Base-by-base conservation (phyloP, 108 stramenopile genomes). In the Nitzschia palea region DNA sequence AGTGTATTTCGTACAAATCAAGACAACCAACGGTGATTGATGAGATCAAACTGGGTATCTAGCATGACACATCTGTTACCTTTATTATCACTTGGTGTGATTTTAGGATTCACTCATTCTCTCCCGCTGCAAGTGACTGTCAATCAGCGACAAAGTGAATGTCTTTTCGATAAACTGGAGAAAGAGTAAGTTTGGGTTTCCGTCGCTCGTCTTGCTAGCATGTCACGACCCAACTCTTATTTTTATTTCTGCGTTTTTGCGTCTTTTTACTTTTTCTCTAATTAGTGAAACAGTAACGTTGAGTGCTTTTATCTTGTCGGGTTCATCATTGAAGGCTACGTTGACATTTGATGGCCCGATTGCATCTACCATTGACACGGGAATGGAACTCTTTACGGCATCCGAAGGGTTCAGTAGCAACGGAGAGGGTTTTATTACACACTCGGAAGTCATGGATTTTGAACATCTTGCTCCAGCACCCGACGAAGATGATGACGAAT, bases 261-360 rank as follows among this genome's bases (percentile, higher is more conserved):
- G 18, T 18, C 47, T 40, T 31, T 67, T 54, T 43, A 12, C 9
- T 9, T 50, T 14, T 35, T 36, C 31, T 34, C 8, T 48, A 17
- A 2, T 65, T 14, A 78, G 75, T 17, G 88, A 89, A 74, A 42
- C 65, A 14, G 59, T 90, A 1, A 93, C 92, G 10, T 32, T 72
- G 1, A 81, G 82, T 44, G 62, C 85, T 22, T 88, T 88, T 54
- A 79, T 93, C 61, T 35, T 86, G 9, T 76, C 74, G 1, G 89
- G 87, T 6, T 42, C 76, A 2, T 75, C 83, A 60, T 67, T 93
- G 15, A 78, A 65, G 35, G 89, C 86, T 8, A 72, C 69, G 1
- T 31, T 70, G 2, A 53, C 32, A 1, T n/a, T 93, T 29, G 86
- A 88, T 37, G 92, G 92, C 2, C 88, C 92, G 12, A 58, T 93